Evolutionary conservation across 108 stramenopile species (phyloP), one percentile per base, ranked within the genome.

Genomic region (Cyclostephanos tholiformis): DNA sequence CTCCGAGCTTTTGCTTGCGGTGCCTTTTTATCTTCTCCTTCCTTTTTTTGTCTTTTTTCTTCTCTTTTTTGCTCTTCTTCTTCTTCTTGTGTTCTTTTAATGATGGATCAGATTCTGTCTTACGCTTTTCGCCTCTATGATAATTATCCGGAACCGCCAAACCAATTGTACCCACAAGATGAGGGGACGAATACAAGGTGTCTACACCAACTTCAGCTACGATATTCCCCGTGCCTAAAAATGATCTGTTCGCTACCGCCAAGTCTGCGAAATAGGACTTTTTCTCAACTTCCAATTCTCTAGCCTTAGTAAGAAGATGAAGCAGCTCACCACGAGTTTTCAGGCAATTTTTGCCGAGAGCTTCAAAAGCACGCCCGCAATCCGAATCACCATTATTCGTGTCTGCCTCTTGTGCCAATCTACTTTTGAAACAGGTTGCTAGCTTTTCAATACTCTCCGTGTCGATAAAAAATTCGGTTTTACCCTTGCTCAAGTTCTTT

Each of bases 221-320:
- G 27, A 30, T 53, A 55, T 41, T 39, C 23, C 56, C 55, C 43
- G 32, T 19, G 27, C 30, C 32, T n/a, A 43, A 46, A 25, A 43
- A 70, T 29, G 17, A n/a, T 67, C 64, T 55, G 19, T 58, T 77
- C 70, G 55, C 44, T 29, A 76, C 63, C 14, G 52, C 75, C 39
- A 76, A 44, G 51, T 80, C 79, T 16, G 59, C 75, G 26, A 76
- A 39, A 64, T 55, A 76, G 14, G 75, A 58, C 63, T 70, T 56
- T 51, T 75, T 69, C 14, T 75, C 79, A 44, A 56, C 61, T 38
- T 69, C 69, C 53, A 75, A 48, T 57, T 80, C 74, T 27, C 36
- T 26, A 49, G 79, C 75, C 39, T 80, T 80, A 3, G 75, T 50
- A 16, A 76, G 63, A 19, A 80, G 70, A 66, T 80, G 79, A 23